These are phyloP conservation scores for Tilletia indica DNA, from an alignment of 1,284 basidiomycete genomes.

Conservation along the genomic window DNA sequence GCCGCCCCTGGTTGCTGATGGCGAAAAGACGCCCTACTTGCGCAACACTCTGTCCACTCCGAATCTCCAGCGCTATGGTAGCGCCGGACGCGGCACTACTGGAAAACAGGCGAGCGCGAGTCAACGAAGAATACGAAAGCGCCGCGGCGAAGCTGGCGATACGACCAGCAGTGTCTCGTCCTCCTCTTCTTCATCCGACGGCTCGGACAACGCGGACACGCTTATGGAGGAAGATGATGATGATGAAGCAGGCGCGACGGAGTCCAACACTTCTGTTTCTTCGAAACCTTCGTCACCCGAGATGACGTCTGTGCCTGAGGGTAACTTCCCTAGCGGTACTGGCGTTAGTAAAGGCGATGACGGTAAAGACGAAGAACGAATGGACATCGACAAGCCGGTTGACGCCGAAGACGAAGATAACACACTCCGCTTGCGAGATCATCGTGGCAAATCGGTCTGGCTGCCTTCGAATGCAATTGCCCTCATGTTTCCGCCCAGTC, in stretches of 20 bases:
- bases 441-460: conserved; percentile 14
- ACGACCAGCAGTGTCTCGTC: conserved; percentile 29
- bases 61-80: conserved; percentile 33
- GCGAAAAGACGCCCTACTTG: conserved; percentile 24
- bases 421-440: conserved; percentile 3
- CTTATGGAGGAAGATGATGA: conserved; percentile 16
- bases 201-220: neutral
- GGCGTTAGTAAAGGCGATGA: neutral
- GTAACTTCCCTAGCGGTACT: too few species aligned
- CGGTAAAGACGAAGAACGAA: neutral
- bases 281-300: conserved; percentile 4
- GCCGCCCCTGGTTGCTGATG: neutral
- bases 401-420: neutral
- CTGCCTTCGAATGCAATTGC: conserved; percentile 38
- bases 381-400: neutral
- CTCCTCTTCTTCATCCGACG: neutral
- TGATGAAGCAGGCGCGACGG: neutral
- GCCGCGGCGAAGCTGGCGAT: conserved; percentile 26
- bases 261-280: neutral
- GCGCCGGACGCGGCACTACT: neutral
- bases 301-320: neutral
- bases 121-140: neutral
- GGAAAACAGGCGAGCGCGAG: neutral
- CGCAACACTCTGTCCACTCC: conserved; percentile 47
- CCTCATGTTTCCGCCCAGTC: conserved; percentile 29